Conservation (phyloP, 1,139 yeast species). For the Magnusiomyces suaveolens region DNA sequence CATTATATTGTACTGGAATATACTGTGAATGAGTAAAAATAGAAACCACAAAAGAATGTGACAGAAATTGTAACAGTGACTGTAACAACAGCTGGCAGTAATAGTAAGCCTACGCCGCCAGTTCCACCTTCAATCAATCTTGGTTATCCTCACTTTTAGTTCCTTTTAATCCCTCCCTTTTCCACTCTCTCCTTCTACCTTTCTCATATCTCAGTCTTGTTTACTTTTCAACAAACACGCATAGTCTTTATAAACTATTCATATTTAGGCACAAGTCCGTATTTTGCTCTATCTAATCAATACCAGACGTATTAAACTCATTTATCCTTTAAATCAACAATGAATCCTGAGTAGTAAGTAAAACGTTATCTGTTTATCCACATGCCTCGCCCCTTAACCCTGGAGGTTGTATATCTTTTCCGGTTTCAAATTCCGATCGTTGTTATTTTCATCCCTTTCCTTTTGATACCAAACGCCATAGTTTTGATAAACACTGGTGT, state of each 20-base stretch:
- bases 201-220: background rate
- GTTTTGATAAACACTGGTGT: too few species aligned
- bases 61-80: background rate
- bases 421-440: too few species aligned
- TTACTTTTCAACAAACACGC: background rate
- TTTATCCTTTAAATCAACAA: background rate
- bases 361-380: background rate
- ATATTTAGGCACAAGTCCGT: background rate
- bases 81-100: background rate
- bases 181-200: background rate
- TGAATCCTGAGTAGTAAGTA: slow-evolving; percentile 12
- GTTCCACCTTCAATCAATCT: background rate
- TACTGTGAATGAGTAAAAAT: background rate
- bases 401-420: background rate
- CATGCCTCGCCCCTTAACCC: too few species aligned
- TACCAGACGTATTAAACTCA: background rate
- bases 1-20: background rate
- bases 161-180: background rate
- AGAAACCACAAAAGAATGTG: background rate
- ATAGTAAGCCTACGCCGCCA: background rate
- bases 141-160: background rate
- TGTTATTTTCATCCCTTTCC: too few species aligned
- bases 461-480: too few species aligned
- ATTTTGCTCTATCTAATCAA: too few species aligned
- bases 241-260: background rate